Evolutionary conservation across 352 stramenopile species (phyloP), one percentile per base, ranked within the genome.

Genomic region (Phytophthora constricta): DNA sequence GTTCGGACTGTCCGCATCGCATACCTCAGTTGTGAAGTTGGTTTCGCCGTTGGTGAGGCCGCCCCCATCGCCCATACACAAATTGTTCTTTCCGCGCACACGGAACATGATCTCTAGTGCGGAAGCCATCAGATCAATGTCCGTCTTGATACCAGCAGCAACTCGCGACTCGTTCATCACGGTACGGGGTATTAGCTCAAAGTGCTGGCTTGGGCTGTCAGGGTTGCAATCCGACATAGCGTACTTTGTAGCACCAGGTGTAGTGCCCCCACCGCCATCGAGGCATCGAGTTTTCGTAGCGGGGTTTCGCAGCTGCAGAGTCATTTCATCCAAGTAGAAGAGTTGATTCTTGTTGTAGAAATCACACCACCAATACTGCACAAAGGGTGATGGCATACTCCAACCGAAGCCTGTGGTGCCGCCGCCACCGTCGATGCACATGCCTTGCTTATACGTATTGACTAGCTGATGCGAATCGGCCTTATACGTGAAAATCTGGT

Each of bases 51-150:
- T 62, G 22, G 37, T 52, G 25, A 37, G 22, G 7, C 59, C 70
- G 10, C 64, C 71, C 1, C 74, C 74, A 27, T 82, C 74, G 23
- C 79, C 74, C 8, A 82, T 31, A 33, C 74, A 82, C 16, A 81
- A 19, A 13, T 68, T 67, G 39, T 47, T 51, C 28, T 78, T 77
- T 5, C 65, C 60, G 7, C 50, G 53, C 39, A 67, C 34, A 17
- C 70, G 65, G 39, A 77, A 31, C 49, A 77, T 31, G 34, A 71
- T 47, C 23, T 75, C 50, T 34, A 73, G 59, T 23, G 50, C 64
- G 25, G 68, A 50, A 4, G 46, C 25, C 19, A 75, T 28, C 4
- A 63, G 49, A 25, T 70, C 62, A 37, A 37, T 13, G 8, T 39
- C n/a, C 16, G 53, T 46, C 39, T 58, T 59, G 19, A 47, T 62